A percentile compares a stretch with the other conserved stretches of the same genome.
These are phyloP conservation scores for Pochonia chlamydosporia DNA, from an alignment of 2,329 filamentous ascomycete genomes.

Conservation along the genomic window DNA sequence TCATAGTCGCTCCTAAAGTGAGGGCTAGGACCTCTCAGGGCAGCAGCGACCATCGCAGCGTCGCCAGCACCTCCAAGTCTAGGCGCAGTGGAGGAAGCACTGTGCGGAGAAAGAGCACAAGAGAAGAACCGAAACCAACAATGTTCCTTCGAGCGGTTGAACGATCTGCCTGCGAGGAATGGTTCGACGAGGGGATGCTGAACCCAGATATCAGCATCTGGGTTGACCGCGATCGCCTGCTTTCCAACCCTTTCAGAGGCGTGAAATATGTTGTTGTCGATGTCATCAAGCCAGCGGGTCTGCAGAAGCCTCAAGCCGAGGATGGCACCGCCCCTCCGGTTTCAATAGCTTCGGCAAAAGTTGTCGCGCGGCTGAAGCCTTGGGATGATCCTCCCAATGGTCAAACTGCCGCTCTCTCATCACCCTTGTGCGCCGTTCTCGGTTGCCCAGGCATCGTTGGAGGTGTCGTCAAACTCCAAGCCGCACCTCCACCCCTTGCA, in stretches of 20 bases:
- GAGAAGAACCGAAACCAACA: slow-evolving; percentile 61
- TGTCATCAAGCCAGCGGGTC: slow-evolving; percentile 75
- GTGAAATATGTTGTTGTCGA: slow-evolving; percentile 75
- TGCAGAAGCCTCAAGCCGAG: slow-evolving; percentile 66
- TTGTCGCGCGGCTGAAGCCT: slow-evolving; percentile 67
- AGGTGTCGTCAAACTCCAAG: slow-evolving; percentile 80
- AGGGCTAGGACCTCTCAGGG: slow-evolving; percentile 62
- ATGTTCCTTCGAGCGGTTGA: slow-evolving; percentile 80
- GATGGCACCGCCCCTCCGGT: slow-evolving; percentile 55
- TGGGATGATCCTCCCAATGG: slow-evolving; percentile 88
- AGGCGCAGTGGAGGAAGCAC: slow-evolving; percentile 75
- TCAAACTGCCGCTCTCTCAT: slow-evolving; percentile 73
- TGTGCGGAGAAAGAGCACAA: slow-evolving; percentile 46
- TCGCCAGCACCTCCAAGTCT: slow-evolving; percentile 71
- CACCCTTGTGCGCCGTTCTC: slow-evolving; percentile 67
- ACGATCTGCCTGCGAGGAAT: slow-evolving; percentile 61
- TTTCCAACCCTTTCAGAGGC: slow-evolving; percentile 67
- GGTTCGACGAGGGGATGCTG: slow-evolving; percentile 66
- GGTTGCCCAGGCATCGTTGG: slow-evolving; percentile 71
- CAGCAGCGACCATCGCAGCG: slow-evolving; percentile 72
- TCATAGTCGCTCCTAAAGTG: slow-evolving; percentile 93
- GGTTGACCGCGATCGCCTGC: slow-evolving; percentile 74
- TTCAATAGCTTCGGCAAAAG: slow-evolving; percentile 38
- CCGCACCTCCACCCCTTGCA: slow-evolving; percentile 66
- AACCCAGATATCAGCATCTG: slow-evolving; percentile 66